Base-by-base conservation (phyloP, 805 yeast genomes). In the Suhomyces sp. region DNA sequence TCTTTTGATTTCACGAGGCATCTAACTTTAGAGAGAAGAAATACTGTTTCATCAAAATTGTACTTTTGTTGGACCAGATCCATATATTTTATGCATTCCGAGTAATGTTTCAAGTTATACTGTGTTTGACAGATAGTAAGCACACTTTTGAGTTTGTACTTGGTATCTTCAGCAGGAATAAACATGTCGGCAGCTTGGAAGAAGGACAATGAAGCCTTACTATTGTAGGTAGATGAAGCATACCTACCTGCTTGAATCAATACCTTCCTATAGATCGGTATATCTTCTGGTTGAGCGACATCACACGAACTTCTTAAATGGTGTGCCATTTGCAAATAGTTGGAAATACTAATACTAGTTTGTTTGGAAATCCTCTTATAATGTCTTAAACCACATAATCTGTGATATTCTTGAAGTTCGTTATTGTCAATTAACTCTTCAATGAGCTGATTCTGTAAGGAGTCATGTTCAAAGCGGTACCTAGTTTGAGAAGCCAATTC, bases 191-290 rank as follows among this genome's bases (percentile, higher is more conserved):
- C 68, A 1, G 60, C 54, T 14, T 54, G 51, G 28, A 72, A 67
- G 38, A 62, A 71, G n/a, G 48, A 42, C 20, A 71, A 52, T 0
- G 78, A 69, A 26, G 65, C 49, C 18, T 50, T 53, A 38, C 66
- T 59, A 42, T 71, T 75, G 31, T 63, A 69, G 8, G 68, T 62
- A 8, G 66, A 63, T 29, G 68, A 65, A 1, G 77, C 73, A 37
- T 56, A 56, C 33, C 58, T 56, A 2, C 77, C 77, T 0, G 78
- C 76, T 14, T 57, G 54, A 4, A 65, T 54, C 25, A 74, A 47
- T 5, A 70, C 66, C 2, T 61, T 63, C 11, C 63, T 40, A 35
- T 68, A 75, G 0, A 53, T 55, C 5, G 53, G 52, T 14, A 39
- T 35, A 24, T 75, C 79, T 4, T 60, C 64, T 1, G 38, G 39